phyloP scores from a whole-genome alignment of 2,329 filamentous ascomycete genomes.

The Biscogniauxia sp. region DNA sequence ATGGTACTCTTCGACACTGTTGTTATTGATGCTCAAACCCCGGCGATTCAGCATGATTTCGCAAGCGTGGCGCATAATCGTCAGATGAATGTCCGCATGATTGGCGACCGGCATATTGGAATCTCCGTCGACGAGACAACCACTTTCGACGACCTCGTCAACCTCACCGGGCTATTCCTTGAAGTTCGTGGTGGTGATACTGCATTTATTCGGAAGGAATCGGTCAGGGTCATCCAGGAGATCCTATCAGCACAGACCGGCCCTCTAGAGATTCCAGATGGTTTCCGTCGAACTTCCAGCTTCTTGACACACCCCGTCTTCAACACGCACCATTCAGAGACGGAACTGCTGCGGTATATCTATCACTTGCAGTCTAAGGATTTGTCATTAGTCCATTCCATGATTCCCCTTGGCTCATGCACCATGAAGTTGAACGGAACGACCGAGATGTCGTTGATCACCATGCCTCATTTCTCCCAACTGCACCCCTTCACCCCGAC shows the following conservation, averaged over 20 bases:
- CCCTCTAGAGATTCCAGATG: constrained; percentile 49
- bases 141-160: constrained; percentile 48
- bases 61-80: constrained; percentile 50
- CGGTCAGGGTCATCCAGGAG: constrained; percentile 29
- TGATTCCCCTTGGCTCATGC: constrained; percentile 96
- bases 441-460: constrained; percentile 86
- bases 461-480: constrained; percentile 70
- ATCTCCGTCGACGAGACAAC: constrained; percentile 78
- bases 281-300: constrained; percentile 66
- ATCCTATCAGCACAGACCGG: constrained; percentile 34
- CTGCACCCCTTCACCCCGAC: constrained; percentile 77
- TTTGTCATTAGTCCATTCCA: constrained; percentile 88
- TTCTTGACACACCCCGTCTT: constrained; percentile 91
- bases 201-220: neutral
- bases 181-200: constrained; percentile 2
- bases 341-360: constrained; percentile 90
- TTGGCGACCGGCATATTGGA: constrained; percentile 60
- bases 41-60: constrained; percentile 49
- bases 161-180: constrained; percentile 25
- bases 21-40: constrained; percentile 55
- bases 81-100: constrained; percentile 60
- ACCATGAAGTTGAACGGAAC: constrained; percentile 98
- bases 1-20: constrained; percentile 77
- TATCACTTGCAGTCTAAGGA: constrained; percentile 92
- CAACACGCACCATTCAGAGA: constrained; percentile 93